phyloP scores from a whole-genome alignment of 2,329 filamentous ascomycete genomes.

The Fusarium vanettenii region DNA sequence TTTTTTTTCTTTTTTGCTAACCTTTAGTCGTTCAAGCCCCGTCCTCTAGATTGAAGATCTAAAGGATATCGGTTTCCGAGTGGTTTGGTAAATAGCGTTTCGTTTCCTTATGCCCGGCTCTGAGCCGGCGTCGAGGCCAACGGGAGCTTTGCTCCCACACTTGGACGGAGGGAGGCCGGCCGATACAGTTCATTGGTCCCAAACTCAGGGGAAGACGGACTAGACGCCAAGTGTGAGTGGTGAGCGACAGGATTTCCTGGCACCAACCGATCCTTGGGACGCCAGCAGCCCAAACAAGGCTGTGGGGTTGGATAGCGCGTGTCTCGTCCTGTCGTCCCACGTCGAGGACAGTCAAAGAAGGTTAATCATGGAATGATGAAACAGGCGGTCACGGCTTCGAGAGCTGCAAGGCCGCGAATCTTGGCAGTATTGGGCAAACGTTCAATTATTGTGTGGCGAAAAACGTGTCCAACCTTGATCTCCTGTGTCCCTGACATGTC shows the following conservation, averaged over 20 bases:
- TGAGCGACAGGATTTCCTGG: conserved; percentile 17
- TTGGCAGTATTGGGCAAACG: conserved; percentile 31
- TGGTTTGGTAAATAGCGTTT: conserved; percentile 12
- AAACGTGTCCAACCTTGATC: conserved; percentile 16
- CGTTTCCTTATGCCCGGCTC: conserved; percentile 21
- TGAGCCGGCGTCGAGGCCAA: conserved; percentile 31
- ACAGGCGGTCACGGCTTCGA: conserved; percentile 26
- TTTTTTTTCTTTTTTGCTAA: neutral
- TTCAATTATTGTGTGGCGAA: conserved; percentile 38
- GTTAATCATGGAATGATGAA: conserved; percentile 36
- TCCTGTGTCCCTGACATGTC: conserved; percentile 24
- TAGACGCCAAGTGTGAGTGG: conserved; percentile 2
- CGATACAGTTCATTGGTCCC: conserved; percentile 17
- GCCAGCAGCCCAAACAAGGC: conserved; percentile 16
- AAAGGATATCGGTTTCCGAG: conserved; percentile 1
- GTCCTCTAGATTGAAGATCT: neutral
- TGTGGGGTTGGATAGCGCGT: conserved; percentile 12
- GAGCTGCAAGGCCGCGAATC: conserved; percentile 23
- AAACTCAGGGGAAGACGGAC: conserved; percentile 5
- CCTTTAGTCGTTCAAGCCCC: neutral
- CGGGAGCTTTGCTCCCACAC: conserved; percentile 17
- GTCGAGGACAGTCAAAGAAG: neutral
- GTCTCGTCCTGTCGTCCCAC: neutral
- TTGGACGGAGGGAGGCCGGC: conserved; percentile 7
- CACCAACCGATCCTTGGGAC: conserved; percentile 6